Percentiles rank a stretch among this genome's conserved stretches.
These are phyloP conservation scores for Acidomyces sp. DNA, from an alignment of 495 filamentous ascomycete species.

Conservation along the genomic window DNA sequence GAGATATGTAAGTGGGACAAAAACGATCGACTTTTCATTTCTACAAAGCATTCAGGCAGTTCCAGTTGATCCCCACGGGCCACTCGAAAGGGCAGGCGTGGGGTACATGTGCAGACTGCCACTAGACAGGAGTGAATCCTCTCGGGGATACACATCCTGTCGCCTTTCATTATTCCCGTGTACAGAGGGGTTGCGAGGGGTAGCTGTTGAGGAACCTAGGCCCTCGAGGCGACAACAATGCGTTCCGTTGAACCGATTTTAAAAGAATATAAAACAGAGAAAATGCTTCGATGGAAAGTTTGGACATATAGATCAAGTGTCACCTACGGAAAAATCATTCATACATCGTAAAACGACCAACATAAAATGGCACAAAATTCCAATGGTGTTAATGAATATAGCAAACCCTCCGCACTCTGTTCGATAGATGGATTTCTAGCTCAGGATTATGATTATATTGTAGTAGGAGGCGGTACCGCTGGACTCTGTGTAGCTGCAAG, in stretches of 20 bases:
- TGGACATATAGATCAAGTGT: not conserved
- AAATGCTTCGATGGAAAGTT: not conserved
- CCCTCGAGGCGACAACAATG: not conserved
- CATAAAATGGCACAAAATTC: constrained; percentile 2
- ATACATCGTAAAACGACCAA: not conserved
- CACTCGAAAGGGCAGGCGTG: too few species aligned
- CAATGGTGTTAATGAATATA: constrained; percentile 13
- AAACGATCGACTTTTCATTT: too few species aligned
- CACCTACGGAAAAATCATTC: not conserved
- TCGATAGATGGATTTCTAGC: constrained; percentile 14
- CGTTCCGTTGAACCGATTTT: not conserved
- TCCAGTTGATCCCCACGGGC: too few species aligned
- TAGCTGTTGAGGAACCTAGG: not conserved
- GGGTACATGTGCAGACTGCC: too few species aligned
- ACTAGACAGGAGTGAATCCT: too few species aligned
- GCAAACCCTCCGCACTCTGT: constrained; percentile 10
- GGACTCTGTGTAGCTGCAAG: constrained; percentile 20
- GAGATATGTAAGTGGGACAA: too few species aligned
- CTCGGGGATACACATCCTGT: not conserved
- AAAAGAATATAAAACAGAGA: not conserved
- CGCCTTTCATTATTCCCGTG: not conserved
- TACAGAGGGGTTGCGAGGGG: not conserved
- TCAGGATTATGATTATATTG: constrained; percentile 17
- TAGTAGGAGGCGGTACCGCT: constrained; percentile 23
- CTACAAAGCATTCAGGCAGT: too few species aligned